Evolutionary conservation across 148 eudicot genomes (phyloP), one percentile per base, ranked within the genome.

Genomic region (Cornus florida): DNA sequence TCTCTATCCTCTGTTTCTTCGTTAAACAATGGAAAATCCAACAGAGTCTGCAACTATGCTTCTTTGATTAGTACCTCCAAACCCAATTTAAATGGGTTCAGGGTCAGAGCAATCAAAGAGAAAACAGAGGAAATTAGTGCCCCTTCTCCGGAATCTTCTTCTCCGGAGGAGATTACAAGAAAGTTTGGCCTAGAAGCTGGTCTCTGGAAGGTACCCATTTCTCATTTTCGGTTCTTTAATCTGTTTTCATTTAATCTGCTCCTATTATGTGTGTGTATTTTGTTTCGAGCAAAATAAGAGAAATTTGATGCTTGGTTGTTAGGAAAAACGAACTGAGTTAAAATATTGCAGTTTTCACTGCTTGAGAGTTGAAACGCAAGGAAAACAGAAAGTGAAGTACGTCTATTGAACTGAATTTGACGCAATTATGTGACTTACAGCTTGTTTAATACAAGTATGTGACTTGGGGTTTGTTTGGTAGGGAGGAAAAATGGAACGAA

Each of bases 161-260:
- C 88, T 9, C 83, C 93, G 0, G 98, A 95, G 20, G 98, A 95
- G 68, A 68, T 91, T 43, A 93, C 98, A 5, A 78, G 90, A 78
- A 95, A 93, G 83, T 95, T 78, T 83, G 98, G 97, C n/a, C 90
- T 95, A 16, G 98, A 95, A 89, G 97, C 88, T 83, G 98, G 96
- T 68, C 90, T 95, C 20, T 95, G 97, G 96, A 91, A 93, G 98
- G 97, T 93, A 78, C 23, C 67, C 6, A 17, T 46, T 13, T 41
- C 2, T 3, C 17, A 8, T 39, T 43, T 50, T 46, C 70, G 10
- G 73, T 74, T 70, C 35, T 10, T 3, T 74, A 39, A 20, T 48
- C 57, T 32, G 2, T 60, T 50, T 4, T 31, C 6, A 65, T 33
- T 57, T 33, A 4, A 11, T 53, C 12, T 53, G 59, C 17, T 11